Percentiles rank a stretch among this genome's conserved stretches.
phyloP scores from a whole-genome alignment of 2,329 filamentous ascomycete genomes.

The Cercospora sp. region DNA sequence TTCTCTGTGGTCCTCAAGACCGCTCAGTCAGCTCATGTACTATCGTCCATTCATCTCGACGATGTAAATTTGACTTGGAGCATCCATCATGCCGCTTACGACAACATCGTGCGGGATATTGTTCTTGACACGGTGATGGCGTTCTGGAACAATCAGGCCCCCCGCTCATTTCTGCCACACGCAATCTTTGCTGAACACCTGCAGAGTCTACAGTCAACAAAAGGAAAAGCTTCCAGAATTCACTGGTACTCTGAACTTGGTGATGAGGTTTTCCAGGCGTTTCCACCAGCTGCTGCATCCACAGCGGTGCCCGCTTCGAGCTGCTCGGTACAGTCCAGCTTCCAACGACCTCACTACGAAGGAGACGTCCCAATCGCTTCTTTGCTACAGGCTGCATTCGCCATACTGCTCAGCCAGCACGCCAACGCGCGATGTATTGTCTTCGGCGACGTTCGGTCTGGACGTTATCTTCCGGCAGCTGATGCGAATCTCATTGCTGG shows the following conservation, averaged over 20 bases:
- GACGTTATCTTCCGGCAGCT: background rate
- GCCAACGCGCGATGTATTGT: background rate
- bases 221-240: no score
- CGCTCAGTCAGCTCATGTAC: background rate
- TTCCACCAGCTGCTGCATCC: background rate
- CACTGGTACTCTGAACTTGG: background rate
- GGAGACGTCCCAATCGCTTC: background rate
- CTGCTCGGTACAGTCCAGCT: background rate
- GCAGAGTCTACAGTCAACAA: background rate
- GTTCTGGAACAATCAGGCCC: background rate
- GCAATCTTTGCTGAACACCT: background rate
- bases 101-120: background rate
- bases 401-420: background rate
- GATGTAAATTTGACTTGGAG: background rate
- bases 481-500: background rate
- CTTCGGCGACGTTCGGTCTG: background rate
- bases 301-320: background rate
- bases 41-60: background rate
- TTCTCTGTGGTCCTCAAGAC: background rate
- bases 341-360: background rate
- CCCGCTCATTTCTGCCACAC: background rate
- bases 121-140: background rate
- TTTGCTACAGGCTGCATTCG: background rate
- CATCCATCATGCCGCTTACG: background rate
- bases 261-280: background rate